These are phyloP conservation scores for Diaporthe sp. DNA, from an alignment of 2,329 filamentous ascomycete species.

Conservation along the genomic window DNA sequence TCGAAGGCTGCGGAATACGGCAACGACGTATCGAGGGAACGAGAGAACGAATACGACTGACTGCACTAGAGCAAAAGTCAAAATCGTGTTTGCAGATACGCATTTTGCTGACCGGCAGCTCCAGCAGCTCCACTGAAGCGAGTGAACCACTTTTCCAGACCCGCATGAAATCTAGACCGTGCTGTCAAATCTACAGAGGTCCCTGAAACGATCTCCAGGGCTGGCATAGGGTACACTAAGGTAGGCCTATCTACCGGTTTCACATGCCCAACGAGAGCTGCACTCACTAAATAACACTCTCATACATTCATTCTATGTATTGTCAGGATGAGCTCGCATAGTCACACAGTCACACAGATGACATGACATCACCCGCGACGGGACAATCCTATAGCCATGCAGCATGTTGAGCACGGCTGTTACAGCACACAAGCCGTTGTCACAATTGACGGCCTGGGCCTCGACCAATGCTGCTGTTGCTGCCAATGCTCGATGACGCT, in stretches of 20 bases:
- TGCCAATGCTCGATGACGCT: constrained; percentile 20
- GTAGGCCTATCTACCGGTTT: constrained; percentile 6
- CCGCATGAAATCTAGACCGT: constrained; percentile 30
- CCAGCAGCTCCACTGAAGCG: constrained; percentile 22
- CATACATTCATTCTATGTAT: background rate
- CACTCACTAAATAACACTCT: background rate
- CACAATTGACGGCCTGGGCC: background rate
- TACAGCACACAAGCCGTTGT: constrained; percentile 1
- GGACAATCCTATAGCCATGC: background rate
- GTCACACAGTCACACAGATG: background rate
- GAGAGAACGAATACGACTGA: constrained; percentile 10
- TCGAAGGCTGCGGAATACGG: background rate
- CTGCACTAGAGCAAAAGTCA: background rate
- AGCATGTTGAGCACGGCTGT: constrained; percentile 7
- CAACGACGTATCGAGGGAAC: background rate
- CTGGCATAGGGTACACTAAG: background rate
- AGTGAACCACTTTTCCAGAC: constrained; percentile 18
- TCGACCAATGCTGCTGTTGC: constrained; percentile 3
- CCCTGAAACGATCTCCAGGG: constrained; percentile 14
- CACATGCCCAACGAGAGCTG: background rate
- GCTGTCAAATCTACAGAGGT: constrained; percentile 29
- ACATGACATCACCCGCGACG: constrained; percentile 7
- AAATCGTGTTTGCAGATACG: background rate
- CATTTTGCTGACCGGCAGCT: background rate
- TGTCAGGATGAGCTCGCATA: background rate